Evolutionary conservation across 306 rosid species (phyloP), one percentile per base, ranked within the genome.

Genomic region (Castanea crenata): DNA sequence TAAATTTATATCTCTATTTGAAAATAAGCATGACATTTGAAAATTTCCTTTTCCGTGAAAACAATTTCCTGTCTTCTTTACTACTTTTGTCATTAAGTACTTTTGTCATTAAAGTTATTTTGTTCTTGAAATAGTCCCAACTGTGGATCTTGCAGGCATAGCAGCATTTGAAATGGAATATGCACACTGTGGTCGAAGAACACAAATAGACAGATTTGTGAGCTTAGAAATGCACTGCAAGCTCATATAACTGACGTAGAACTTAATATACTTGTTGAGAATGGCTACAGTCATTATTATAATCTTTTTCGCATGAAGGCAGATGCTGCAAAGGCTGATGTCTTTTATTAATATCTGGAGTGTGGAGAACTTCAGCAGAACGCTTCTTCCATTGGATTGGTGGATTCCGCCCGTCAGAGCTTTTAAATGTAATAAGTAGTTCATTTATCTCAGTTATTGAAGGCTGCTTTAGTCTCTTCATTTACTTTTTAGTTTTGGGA

Each of bases 401-500:
- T 59, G 99, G 99, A 55, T 89, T 92, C n/a, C 99, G 99, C 76
- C 99, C 99, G 0, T 96, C 99, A 0, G 94, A 96, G 81, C 92
- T 96, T 87, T 89, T 96, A 73, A 86, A 83, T 1, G 99, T 96
- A 91, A 73, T 27, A 57, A 6, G 34, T 65, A 44, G 61, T 13
- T 38, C 67, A 65, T 27, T 21, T 76, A 58, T 65, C 74, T 44
- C 69, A 80, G 77, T 71, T 20, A 27, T 72, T 85, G 19, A 76
- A 49, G 41, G 54, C 77, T 72, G 25, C 75, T 67, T 68, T 57
- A 9, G 14, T 49, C 54, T 69, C 21, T 23, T 35, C 27, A 74
- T 38, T 21, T 12, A 15, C 46, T 59, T 32, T 69, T 70, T 54
- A 31, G 4, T 76, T 6, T 81, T 27, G 46, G 41, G 20, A 56